These are phyloP conservation scores for Colletotrichum theobromicola DNA, from an alignment of 2,329 filamentous ascomycete genomes.

Conservation along the genomic window DNA sequence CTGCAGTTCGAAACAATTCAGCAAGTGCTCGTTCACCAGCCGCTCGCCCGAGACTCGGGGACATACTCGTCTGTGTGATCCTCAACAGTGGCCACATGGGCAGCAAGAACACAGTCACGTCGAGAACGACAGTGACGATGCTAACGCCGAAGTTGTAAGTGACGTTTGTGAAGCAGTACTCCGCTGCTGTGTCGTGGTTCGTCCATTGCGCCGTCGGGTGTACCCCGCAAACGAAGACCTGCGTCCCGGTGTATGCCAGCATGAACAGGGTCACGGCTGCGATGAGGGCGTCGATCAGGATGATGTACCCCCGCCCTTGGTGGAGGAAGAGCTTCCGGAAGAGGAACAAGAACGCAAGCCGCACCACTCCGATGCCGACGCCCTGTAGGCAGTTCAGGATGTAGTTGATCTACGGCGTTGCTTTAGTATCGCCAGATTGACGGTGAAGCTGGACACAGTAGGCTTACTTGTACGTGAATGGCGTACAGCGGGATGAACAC, in stretches of 20 bases:
- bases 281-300: background rate
- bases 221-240: background rate
- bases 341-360: conserved; percentile 5
- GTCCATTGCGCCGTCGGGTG: background rate
- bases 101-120: background rate
- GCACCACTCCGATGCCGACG: background rate
- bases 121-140: background rate
- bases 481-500: background rate
- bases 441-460: too few relatives aligned
- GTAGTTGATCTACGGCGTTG: background rate
- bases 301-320: background rate
- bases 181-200: background rate
- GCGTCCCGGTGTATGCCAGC: background rate
- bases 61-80: background rate
- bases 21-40: background rate
- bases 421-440: background rate
- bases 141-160: background rate
- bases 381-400: background rate
- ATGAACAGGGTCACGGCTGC: background rate
- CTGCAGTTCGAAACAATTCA: background rate
- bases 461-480: background rate
- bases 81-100: background rate
- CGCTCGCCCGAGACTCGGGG: background rate
- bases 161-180: background rate
- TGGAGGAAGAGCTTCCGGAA: background rate